Evolutionary conservation across 768 basidiomycete species (phyloP), one percentile per base, ranked within the genome.

Genomic region (Xerocomellus dryophilus): DNA sequence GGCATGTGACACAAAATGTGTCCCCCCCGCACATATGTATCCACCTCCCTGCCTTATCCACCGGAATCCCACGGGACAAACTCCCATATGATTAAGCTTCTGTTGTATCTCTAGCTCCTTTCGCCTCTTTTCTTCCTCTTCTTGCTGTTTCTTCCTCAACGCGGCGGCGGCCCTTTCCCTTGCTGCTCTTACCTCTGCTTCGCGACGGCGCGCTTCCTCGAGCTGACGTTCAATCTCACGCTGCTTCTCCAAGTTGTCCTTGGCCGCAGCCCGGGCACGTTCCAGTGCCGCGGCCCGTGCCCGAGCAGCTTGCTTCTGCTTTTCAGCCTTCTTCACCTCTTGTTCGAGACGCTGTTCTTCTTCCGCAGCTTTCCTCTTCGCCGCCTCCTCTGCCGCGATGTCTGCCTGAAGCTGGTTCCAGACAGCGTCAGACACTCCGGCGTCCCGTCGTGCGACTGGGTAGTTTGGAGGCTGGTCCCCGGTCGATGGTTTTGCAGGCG

Each of bases 361-460:
- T 46, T 61, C 61, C 8, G 51, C 57, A 0, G 61, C 66, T 45
- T 56, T 45, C 42, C 41, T 47, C 58, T 60, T 57, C 12, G 46
- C 61, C 25, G 60, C 61, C 9, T 60, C 57, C 25, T 61, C 64
- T 2, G 64, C 70, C 0, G 66, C 68, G 31, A 68, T 69, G 43
- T 65, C 69, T 10, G 66, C 69, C 44, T 82, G 76, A 1, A 86
- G 71, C 56, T 81, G 73, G 8, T 59, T 43, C 85, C 84, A 86
- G 9, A 79, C 61, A 3, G 62, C 69, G 62, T 86, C 81, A 0
- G 75, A 62, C 1, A 86, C 81, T 0, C 80, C 85, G 12, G 73
- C 56, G 61, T 86, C 85, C 15, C 81, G 78, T 14, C 38, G 59
- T 2, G 50, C 60, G 18, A 53, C 40, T 2, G 41, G 47, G 43